Base-by-base conservation (phyloP, 2,329 filamentous ascomycete species). In the Aspergillus uvarum region DNA sequence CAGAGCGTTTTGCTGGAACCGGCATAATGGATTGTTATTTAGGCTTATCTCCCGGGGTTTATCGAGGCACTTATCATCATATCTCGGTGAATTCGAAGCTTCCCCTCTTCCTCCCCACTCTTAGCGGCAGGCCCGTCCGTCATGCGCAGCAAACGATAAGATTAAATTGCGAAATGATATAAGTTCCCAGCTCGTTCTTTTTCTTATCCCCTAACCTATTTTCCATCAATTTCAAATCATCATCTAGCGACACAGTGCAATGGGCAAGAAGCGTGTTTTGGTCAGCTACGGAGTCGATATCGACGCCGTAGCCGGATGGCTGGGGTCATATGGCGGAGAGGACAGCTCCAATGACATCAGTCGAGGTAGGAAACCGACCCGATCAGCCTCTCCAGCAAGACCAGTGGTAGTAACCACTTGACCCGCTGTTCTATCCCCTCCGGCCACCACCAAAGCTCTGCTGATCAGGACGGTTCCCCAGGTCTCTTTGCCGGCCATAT, bases 261-360 rank as follows among this genome's bases (percentile, higher is more conserved):
- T 71, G 70, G 68, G 70, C 58, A 79, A 78, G 71, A 85, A 84
- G 65, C 77, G 82, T 54, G 80, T 85, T 52, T 79, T 85, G 42
- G 80, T 82, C 48, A 77, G 83, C 65, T 90, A 90, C 67, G 87
- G 88, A 2, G 86, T 91, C 24, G 89, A 92, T 62, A 87, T 92
- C 26, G 89, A 92, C 64, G 89, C 88, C n/a, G 87, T 91, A 1
- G 85, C 88, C 1, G 88, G 89, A 8, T 92, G 89, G 89, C 79
- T 92, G 0, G 89, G 89, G 0, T 89, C 85, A 0, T 92, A 92
- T 67, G 87, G 87, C 16, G 88, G 89, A 42, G 84, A 91, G 72
- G 89, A 92, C 70, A 88, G 84, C 7, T 86, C 84, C 1, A 89
- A 83, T 68, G 89, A 92, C 66, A 91, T 92, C 63, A 88, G 85